Evolutionary conservation across 2,329 filamentous ascomycete genomes (phyloP).

Genomic region (Trichoderma gracile): DNA sequence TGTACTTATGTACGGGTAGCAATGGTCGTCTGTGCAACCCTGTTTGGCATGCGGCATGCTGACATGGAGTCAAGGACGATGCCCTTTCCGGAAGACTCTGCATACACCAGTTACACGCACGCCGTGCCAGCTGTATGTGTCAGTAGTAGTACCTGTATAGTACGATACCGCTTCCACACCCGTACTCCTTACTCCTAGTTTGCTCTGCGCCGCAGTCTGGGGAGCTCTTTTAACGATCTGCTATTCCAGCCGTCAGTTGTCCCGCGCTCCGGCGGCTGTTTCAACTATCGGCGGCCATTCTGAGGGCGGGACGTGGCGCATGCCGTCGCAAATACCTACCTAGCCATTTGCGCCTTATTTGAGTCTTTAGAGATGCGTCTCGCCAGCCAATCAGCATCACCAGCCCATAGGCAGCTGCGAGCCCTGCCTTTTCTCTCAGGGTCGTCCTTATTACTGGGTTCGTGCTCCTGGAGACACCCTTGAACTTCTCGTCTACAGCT

Average conservation of each 20-base stretch:
- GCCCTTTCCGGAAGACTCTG: slow-evolving; percentile 5
- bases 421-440: background rate
- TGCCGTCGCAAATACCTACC: background rate
- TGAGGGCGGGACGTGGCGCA: slow-evolving; percentile 11
- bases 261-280: slow-evolving; percentile 16
- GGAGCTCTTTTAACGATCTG: slow-evolving; percentile 13
- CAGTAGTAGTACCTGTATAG: background rate
- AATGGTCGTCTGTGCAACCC: background rate
- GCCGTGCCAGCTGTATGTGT: background rate
- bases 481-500: background rate
- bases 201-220: background rate
- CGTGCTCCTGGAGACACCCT: background rate
- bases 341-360: background rate
- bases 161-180: background rate
- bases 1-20: slow-evolving; percentile 5
- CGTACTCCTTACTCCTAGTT: background rate
- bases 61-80: background rate
- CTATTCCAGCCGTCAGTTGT: background rate
- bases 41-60: slow-evolving; percentile 9
- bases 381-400: slow-evolving; percentile 1
- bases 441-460: background rate
- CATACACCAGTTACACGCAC: background rate
- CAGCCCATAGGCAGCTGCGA: background rate
- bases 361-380: background rate
- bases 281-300: slow-evolving; percentile 11